Percentiles rank a stretch among this genome's conserved stretches.
Evolutionary conservation across 75 land plant genomes (phyloP).

Genomic region (Sequoia sempervirens): DNA sequence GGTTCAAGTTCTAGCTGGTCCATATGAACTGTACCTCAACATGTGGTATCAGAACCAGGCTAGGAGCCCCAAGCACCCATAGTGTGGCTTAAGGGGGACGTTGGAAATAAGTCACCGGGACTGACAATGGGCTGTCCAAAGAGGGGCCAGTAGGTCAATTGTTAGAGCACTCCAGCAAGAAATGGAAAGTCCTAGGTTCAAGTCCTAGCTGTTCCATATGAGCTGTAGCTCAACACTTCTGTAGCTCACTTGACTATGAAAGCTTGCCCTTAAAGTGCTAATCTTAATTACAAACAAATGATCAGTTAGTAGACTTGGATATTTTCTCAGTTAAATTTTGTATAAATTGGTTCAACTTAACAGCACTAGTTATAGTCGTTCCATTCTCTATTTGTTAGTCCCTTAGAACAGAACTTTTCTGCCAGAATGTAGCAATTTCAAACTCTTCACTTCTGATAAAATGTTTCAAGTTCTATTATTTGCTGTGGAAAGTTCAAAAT

Average conservation of each 20-base stretch:
- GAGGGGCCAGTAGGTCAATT: too few relatives aligned
- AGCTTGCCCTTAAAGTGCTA: background rate
- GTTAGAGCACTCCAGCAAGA: too few relatives aligned
- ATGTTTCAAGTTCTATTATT: background rate
- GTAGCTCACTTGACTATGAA: background rate
- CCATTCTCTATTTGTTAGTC: background rate
- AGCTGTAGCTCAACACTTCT: background rate
- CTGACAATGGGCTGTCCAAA: too few relatives aligned
- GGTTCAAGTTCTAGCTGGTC: too few relatives aligned
- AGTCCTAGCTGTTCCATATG: too few relatives aligned
- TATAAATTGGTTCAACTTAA: background rate
- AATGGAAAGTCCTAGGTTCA: too few relatives aligned
- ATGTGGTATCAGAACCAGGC: too few relatives aligned
- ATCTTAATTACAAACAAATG: background rate
- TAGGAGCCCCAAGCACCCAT: too few relatives aligned
- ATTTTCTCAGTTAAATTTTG: background rate
- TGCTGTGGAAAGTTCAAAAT: background rate
- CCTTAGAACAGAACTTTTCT: background rate
- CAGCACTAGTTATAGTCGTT: background rate
- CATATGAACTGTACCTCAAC: too few relatives aligned
- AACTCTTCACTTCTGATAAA: background rate
- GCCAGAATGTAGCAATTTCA: background rate
- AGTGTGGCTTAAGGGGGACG: too few relatives aligned
- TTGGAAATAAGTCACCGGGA: too few relatives aligned
- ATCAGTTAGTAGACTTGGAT: background rate